Evolutionary conservation across 2,329 filamentous ascomycete genomes (phyloP).

Genomic region (Periconia sp.): DNA sequence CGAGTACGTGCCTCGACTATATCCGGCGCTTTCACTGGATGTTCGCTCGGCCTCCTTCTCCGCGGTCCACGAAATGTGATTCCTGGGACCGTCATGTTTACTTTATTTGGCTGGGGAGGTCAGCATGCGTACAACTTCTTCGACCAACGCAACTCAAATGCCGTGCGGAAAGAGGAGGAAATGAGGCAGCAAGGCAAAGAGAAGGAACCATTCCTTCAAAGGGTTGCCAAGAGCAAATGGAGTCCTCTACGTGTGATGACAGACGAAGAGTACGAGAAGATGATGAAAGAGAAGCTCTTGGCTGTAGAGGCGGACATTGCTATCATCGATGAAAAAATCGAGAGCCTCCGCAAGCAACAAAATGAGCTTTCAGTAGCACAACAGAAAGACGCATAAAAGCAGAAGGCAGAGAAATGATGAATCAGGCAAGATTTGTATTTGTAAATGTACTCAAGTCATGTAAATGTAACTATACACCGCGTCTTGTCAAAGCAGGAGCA

Average conservation of each 20-base stretch:
- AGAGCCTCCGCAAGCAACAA: slow-evolving; percentile 49
- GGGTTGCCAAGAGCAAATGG: slow-evolving; percentile 67
- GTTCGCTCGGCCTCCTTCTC: slow-evolving; percentile 60
- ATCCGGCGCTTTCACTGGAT: slow-evolving; percentile 71
- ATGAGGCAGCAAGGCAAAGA: slow-evolving; percentile 24
- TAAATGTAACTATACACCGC: too few relatives aligned
- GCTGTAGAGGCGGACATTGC: slow-evolving; percentile 78
- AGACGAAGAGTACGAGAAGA: slow-evolving; percentile 73
- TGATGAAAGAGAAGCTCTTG: slow-evolving; percentile 74
- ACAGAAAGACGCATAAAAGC: slow-evolving; percentile 21
- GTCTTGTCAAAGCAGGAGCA: too few relatives aligned
- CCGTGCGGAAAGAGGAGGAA: slow-evolving; percentile 42
- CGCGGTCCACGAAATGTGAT: slow-evolving; percentile 51
- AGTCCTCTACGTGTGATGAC: slow-evolving; percentile 73
- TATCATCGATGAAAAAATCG: slow-evolving; percentile 77
- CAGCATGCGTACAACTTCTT: slow-evolving; percentile 62
- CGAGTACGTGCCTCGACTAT: slow-evolving; percentile 71
- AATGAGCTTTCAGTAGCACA: too few relatives aligned
- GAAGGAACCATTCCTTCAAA: slow-evolving; percentile 53
- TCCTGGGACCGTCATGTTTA: slow-evolving; percentile 66
- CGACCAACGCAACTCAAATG: slow-evolving; percentile 53
- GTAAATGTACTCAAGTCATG: neutral
- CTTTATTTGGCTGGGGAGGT: slow-evolving; percentile 62
- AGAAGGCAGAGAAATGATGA: slow-evolving; percentile 5
- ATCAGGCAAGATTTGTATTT: neutral